Evolutionary conservation across 176 grass and related monocot genomes (phyloP), one percentile per base, ranked within the genome.

Genomic region (Aechmea fasciata): DNA sequence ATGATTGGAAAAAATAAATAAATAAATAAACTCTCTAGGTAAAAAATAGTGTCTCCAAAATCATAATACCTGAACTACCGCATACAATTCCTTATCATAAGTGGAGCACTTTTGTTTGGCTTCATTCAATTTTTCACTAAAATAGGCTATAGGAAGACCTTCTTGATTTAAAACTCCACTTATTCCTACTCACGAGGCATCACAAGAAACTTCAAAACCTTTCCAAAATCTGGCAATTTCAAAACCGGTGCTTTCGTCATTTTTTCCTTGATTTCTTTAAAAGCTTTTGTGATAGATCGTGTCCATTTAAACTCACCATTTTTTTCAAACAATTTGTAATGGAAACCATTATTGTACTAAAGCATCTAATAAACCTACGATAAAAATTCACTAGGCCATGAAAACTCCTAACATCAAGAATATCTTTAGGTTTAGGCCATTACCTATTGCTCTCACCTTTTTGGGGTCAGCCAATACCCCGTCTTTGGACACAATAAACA

Each of bases 51-150:
- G 24, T n/a, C 57, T 22, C 69, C 24, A 57, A 18, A 11, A 57
- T 24, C 48, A 2, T 14, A 71, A 19, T 11, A 25, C 14, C 10
- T 14, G 1, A 9, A 47, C 22, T 0, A 71, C 11, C 11, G 69
- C 52, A 57, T 71, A 71, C 0, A 71, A 17, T 10, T 57, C 69
- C 11, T 48, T 59, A 28, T 47, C 52, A 47, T 59, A 71, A 26
- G 22, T 48, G 1, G 24, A 12, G 25, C 59, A 47, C 0, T 71
- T 71, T 11, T 57, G 23, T 5, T 23, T 11, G 14, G 8, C 13
- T 11, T 13, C 3, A 71, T 11, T 71, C 12, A 71, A 11, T 26
- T 59, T 71, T 11, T 71, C 52, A 59, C 13, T 71, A 18, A 71
- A 71, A 11, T 59, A 59, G 41, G 51, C 23, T 57, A 59, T 47